Evolutionary conservation across 2,329 filamentous ascomycete species (phyloP).

Genomic region (Penicillium sp.): DNA sequence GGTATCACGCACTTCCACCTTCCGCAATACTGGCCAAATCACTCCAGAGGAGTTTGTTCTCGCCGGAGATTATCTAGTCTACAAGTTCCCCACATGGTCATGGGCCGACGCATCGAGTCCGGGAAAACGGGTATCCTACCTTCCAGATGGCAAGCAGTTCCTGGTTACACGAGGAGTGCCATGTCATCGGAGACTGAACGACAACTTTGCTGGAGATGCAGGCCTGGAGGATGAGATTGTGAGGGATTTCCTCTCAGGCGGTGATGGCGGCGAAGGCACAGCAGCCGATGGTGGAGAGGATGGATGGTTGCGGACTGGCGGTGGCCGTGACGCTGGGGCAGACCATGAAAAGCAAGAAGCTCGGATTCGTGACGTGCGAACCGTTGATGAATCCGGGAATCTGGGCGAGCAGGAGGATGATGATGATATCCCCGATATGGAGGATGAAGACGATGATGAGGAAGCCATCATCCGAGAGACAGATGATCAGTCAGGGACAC

Average conservation of each 20-base stretch:
- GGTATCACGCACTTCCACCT: conserved; percentile 85
- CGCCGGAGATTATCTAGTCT: conserved; percentile 95
- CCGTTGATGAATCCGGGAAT: conserved; percentile 85
- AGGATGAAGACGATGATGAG: conserved; percentile 89
- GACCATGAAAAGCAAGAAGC: conserved; percentile 66
- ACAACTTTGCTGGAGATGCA: conserved; percentile 87
- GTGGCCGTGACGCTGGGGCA: conserved; percentile 54
- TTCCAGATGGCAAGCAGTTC: conserved; percentile 90
- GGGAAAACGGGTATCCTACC: conserved; percentile 72
- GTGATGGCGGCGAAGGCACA: conserved; percentile 47
- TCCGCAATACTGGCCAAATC: conserved; percentile 90
- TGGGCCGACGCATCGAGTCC: conserved; percentile 89
- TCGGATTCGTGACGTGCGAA: conserved; percentile 76
- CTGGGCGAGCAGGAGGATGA: conserved; percentile 67
- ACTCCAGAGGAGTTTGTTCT: conserved; percentile 95
- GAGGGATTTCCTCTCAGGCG: conserved; percentile 66
- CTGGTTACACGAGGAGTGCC: conserved; percentile 92
- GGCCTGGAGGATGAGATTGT: conserved; percentile 86
- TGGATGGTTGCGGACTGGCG: conserved; percentile 88
- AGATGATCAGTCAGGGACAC: conserved; percentile 48
- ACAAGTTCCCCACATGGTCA: conserved; percentile 98
- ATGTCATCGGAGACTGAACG: conserved; percentile 85
- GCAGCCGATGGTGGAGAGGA: conserved; percentile 80
- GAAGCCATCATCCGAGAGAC: conserved; percentile 91
- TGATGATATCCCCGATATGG: conserved; percentile 94